Conservation (phyloP, 495 filamentous ascomycete species). For the Annulohypoxylon nitens region DNA sequence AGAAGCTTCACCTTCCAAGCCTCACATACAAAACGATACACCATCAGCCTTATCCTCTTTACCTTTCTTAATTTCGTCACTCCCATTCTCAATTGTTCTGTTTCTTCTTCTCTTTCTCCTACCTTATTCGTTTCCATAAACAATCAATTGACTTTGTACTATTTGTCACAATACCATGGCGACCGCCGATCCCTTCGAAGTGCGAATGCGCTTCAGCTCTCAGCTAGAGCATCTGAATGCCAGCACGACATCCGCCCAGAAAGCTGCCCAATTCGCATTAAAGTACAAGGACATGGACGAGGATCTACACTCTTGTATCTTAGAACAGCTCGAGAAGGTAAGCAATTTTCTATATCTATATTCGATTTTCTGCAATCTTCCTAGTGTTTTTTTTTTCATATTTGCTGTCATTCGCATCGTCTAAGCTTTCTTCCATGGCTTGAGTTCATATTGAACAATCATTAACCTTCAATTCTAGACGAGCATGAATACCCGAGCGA, state of each 20-base stretch:
- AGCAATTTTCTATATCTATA: constrained; percentile 31
- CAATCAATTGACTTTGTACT: neutral
- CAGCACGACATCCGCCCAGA: constrained; percentile 86
- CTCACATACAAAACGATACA: neutral
- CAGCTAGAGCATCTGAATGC: constrained; percentile 91
- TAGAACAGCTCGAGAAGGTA: constrained; percentile 93
- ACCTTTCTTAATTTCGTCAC: neutral
- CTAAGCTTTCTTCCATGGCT: neutral
- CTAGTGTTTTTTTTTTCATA: neutral
- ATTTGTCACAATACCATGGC: constrained; percentile 67
- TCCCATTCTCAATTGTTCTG: neutral
- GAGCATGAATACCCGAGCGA: constrained; percentile 95
- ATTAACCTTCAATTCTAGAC: constrained; percentile 63
- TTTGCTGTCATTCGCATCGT: neutral
- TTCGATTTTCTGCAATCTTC: neutral
- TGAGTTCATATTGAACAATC: neutral
- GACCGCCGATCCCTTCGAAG: constrained; percentile 96
- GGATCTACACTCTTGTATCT: constrained; percentile 94
- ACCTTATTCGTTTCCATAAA: neutral
- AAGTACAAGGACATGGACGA: constrained; percentile 94
- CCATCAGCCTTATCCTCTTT: constrained; percentile 9
- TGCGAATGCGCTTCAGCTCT: constrained; percentile 94
- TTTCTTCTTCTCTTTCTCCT: neutral
- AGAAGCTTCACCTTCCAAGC: constrained; percentile 1
- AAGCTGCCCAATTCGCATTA: constrained; percentile 94